phyloP scores from a whole-genome alignment of 2,329 filamentous ascomycete genomes.

The Ceratocystis cubensis region DNA sequence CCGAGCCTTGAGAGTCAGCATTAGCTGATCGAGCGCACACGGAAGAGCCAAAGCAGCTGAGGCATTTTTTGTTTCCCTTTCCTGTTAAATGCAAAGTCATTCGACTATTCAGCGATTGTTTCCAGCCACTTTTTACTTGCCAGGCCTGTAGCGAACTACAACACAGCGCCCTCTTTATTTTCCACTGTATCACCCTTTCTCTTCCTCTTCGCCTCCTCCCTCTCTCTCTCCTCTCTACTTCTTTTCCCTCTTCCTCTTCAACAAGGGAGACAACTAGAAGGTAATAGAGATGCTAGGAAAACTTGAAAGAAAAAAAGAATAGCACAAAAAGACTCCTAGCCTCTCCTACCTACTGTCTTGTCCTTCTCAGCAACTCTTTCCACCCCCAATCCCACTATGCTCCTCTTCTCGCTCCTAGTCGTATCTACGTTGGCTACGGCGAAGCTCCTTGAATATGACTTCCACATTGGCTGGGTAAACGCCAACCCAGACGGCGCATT shows the following conservation, averaged over 20 bases:
- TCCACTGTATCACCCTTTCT: background rate
- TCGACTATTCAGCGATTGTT: no score
- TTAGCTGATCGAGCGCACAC: no score
- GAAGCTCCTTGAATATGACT: constrained; percentile 47
- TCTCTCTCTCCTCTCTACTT: background rate
- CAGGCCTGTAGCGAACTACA: no score
- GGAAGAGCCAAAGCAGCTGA: background rate
- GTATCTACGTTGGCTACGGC: constrained; percentile 28
- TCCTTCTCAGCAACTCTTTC: no score
- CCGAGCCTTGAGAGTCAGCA: no score
- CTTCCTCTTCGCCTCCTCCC: background rate
- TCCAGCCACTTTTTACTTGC: no score
- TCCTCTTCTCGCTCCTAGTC: constrained; percentile 6
- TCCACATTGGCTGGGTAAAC: constrained; percentile 57
- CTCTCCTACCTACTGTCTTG: background rate
- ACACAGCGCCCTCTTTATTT: background rate
- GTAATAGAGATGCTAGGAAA: background rate
- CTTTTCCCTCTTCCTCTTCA: background rate
- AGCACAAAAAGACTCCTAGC: background rate
- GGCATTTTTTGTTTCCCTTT: background rate
- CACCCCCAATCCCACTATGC: background rate
- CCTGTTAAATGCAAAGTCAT: background rate
- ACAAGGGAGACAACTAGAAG: background rate
- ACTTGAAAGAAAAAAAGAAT: background rate
- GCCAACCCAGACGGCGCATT: constrained; percentile 58